Conservation (phyloP, 345 rosid species). For the Salix suchowensis region DNA sequence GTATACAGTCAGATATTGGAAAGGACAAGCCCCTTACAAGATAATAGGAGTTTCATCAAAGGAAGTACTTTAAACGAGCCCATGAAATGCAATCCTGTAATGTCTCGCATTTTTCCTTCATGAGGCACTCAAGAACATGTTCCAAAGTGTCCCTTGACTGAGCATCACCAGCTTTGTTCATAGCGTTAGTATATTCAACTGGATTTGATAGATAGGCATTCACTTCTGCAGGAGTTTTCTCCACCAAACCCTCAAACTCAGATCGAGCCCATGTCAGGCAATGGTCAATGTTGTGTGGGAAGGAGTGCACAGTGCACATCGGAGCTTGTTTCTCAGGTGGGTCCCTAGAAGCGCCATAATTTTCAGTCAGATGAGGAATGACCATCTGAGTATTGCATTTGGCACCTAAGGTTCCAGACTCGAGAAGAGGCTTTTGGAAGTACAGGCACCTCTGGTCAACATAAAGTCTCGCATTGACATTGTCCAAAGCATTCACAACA, state of each 20-base stretch:
- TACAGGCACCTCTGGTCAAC: slow-evolving; percentile 93
- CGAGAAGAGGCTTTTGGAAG: slow-evolving; percentile 98
- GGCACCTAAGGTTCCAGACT: slow-evolving; percentile 97
- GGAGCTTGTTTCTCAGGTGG: slow-evolving; percentile 99
- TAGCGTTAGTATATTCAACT: slow-evolving; percentile 59
- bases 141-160: slow-evolving; percentile 90
- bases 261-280: slow-evolving; percentile 99
- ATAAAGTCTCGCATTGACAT: slow-evolving; percentile 92
- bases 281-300: slow-evolving; percentile 98
- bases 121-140: slow-evolving; percentile 88
- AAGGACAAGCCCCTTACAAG: background rate
- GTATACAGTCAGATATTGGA: background rate
- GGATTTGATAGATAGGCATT: slow-evolving; percentile 81
- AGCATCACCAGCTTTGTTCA: slow-evolving; percentile 90
- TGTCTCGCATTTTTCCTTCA: slow-evolving; percentile 67
- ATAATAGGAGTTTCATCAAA: background rate
- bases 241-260: slow-evolving; percentile 95
- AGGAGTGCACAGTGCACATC: slow-evolving; percentile 98
- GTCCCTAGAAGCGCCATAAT: slow-evolving; percentile 96
- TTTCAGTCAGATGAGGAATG: slow-evolving; percentile 93
- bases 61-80: slow-evolving; percentile 81
- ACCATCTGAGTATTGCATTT: slow-evolving; percentile 99
- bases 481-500: slow-evolving; percentile 84
- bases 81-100: slow-evolving; percentile 89
- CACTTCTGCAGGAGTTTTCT: slow-evolving; percentile 95